A percentile compares a stretch with the other conserved stretches of the same genome.
Conservation (phyloP, 2,329 filamentous ascomycete genomes). For the Ophiostoma piceae region DNA sequence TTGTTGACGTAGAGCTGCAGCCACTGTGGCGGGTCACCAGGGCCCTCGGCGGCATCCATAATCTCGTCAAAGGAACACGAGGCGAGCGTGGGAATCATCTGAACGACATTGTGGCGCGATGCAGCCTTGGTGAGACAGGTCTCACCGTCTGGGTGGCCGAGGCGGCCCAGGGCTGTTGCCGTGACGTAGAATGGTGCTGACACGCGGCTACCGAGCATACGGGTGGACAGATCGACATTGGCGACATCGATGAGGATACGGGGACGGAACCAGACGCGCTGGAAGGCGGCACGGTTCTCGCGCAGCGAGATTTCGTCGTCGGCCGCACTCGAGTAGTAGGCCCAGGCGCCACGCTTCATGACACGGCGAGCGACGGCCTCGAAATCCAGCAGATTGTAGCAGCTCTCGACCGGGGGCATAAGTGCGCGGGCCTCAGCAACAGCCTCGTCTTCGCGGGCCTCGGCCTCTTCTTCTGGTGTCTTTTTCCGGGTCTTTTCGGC, state of each 20-base stretch:
- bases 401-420: slow-evolving; percentile 78
- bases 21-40: slow-evolving; percentile 80
- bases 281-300: slow-evolving; percentile 92
- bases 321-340: slow-evolving; percentile 91
- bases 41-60: slow-evolving; percentile 66
- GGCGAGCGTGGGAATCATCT: slow-evolving; percentile 97
- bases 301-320: slow-evolving; percentile 89
- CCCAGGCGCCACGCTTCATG: slow-evolving; percentile 97
- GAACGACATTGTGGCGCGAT: slow-evolving; percentile 79
- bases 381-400: slow-evolving; percentile 93
- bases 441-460: slow-evolving; percentile 54
- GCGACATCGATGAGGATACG: slow-evolving; percentile 85
- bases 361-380: slow-evolving; percentile 83
- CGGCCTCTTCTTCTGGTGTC: slow-evolving; percentile 51
- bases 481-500: slow-evolving; percentile 43
- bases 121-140: slow-evolving; percentile 83
- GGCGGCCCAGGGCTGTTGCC: slow-evolving; percentile 89
- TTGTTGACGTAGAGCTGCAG: slow-evolving; percentile 97
- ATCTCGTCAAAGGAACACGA: slow-evolving; percentile 98
- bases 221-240: slow-evolving; percentile 78
- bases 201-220: slow-evolving; percentile 84
- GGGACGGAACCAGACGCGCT: slow-evolving; percentile 95
- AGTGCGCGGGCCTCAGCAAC: slow-evolving; percentile 66
- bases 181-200: slow-evolving; percentile 93
- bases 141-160: slow-evolving; percentile 90